Base-by-base conservation (phyloP, 495 filamentous ascomycete species). In the Penicillium herquei region DNA sequence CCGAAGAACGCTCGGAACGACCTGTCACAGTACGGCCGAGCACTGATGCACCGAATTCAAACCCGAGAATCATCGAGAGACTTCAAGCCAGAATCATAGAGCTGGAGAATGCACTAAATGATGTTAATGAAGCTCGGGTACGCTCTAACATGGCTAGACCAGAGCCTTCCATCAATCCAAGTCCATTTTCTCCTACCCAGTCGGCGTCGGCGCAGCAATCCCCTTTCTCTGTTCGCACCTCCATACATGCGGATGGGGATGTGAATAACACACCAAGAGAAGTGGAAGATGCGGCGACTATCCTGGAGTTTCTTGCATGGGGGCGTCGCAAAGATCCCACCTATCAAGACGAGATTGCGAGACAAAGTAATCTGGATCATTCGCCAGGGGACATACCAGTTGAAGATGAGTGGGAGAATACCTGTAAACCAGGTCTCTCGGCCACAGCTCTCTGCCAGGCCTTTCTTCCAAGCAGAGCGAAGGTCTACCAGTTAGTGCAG, bases 251-350 rank as follows among this genome's bases (percentile, higher is more conserved):
- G 17, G 46, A 50, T 6, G 4, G 39, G 13, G 52, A 41, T 16
- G n/a, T 7, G 10, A 41, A n/a, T 7, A 43, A 55, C 13, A 53
- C 51, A 12, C 44, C 58, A 34, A 39, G 39, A 3, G 72, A 70
- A 41, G 61, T 69, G 17, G 68, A 71, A 57, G 72, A 77, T 52
- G 72, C 74, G 6, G 74, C 74, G 5, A 73, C 74, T 8, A 69
- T 77, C n/a, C 66, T 77, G 0, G 74, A 77, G 49, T 77, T 77
- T 47, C 66, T 77, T 7, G 72, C 72, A 2, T 77, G 74, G 74
- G 74, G 74, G 21, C 64, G 72, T 26, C 62, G 65, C 41, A 75
- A 77, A 39, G 67, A 77, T 40, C 62, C 68, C 1, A 67, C 69
- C 37, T 73, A 70, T 47, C 64, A 63, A 14, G 60, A 67, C 39